Evolutionary conservation across 768 basidiomycete species (phyloP).

Genomic region (Chalciporus sphaerocephalus): DNA sequence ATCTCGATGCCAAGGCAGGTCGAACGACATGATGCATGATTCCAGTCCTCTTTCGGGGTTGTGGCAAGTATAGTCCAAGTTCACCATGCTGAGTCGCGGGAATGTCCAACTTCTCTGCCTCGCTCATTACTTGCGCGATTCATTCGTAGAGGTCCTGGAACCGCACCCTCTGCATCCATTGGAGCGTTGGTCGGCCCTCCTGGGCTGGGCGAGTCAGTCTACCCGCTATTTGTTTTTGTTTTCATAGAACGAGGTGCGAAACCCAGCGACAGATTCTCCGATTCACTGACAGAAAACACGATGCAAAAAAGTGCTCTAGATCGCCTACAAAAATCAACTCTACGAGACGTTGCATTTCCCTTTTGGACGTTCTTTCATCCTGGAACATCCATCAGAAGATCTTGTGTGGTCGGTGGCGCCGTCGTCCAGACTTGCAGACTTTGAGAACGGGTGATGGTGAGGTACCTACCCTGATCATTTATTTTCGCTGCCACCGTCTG

Average conservation of each 20-base stretch:
- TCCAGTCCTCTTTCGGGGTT: slow-evolving; percentile 9
- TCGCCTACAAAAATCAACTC: background rate
- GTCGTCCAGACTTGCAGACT: background rate
- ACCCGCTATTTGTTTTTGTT: slow-evolving; percentile 21
- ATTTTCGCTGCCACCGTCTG: background rate
- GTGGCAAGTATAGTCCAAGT: slow-evolving; percentile 6
- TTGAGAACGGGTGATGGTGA: background rate
- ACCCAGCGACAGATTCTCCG: slow-evolving; percentile 23
- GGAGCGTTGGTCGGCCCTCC: slow-evolving; percentile 1
- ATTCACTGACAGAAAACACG: slow-evolving; percentile 12
- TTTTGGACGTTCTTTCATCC: background rate
- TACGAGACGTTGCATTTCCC: background rate
- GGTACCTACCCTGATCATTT: background rate
- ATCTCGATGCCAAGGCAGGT: background rate
- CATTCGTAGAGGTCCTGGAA: slow-evolving; percentile 13
- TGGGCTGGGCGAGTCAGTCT: background rate
- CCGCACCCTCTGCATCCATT: background rate
- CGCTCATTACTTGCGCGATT: slow-evolving; percentile 17
- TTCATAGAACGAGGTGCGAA: slow-evolving; percentile 10
- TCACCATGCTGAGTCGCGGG: slow-evolving; percentile 16
- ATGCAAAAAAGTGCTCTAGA: slow-evolving; percentile 1
- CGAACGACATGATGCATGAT: slow-evolving; percentile 6
- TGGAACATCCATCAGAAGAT: slow-evolving; percentile 3
- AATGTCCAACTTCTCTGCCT: slow-evolving; percentile 18
- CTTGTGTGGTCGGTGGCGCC: slow-evolving; percentile 1